Evolutionary conservation across 108 stramenopile genomes (phyloP), one percentile per base, ranked within the genome.

Genomic region (Skeletonema potamos): DNA sequence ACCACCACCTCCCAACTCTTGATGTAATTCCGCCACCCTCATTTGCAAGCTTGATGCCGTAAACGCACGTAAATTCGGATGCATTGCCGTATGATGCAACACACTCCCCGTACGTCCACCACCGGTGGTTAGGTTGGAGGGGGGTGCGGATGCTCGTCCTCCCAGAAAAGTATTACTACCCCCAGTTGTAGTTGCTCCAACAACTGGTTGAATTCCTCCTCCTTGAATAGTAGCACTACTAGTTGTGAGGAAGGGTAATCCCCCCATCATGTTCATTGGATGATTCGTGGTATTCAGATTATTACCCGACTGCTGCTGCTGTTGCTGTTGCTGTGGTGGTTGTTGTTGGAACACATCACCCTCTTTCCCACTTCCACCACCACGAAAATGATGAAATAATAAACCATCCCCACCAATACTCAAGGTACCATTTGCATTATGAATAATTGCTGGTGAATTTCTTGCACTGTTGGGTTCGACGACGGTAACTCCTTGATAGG

Each of bases 401-500:
- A n/a, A n/a, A 22, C 58, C 34, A 20, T 1, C 28, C 17, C 18
- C 7, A 7, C 48, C 70, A 32, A 12, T 10, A 58, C 68, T 46
- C 24, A 59, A 26, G 41, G 57, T 34, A 15, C 32, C 39, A 29
- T 60, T 70, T 5, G 36, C 46, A 7, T 48, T 54, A 41, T 55
- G 59, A 20, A 66, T 37, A 29, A 65, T 74, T 27, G 79, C 74
- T 18, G 83, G 76, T 24, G 83, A 80, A 55, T 66, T 78, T 34
- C 70, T 55, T 13, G 67, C 61, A 6, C 74, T 72, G 18, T 65
- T 61, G 6, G 91, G 91, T 68, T 92, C 91, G 18, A 85, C 83
- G 12, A 92, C 87, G 8, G 85, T 89, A 0, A 87, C 69, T 46
- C 86, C 86, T 5, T 83, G 36, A 72, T 86, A 66, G 58, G 48